Percentiles rank a stretch among this genome's conserved stretches.
phyloP scores from a whole-genome alignment of 1,284 basidiomycete species.

The Sphaerobolus stellatus region DNA sequence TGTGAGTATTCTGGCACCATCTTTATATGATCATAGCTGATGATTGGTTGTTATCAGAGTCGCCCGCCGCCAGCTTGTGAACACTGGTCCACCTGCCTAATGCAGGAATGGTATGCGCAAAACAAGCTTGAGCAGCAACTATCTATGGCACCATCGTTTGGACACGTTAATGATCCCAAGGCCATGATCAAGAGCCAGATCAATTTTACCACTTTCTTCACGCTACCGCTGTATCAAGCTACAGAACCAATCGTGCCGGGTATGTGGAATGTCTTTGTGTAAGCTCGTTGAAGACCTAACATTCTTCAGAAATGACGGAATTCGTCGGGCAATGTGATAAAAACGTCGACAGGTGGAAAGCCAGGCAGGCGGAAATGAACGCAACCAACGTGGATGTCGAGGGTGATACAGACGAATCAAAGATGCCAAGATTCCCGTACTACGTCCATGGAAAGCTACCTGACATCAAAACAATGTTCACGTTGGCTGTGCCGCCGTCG shows the following conservation, averaged over 20 bases:
- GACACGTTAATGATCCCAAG: constrained; percentile 61
- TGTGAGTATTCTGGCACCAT: constrained; percentile 47
- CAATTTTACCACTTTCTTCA: constrained; percentile 85
- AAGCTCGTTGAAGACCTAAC: not conserved
- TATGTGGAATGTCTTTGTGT: constrained; percentile 33
- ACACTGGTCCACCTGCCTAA: constrained; percentile 86
- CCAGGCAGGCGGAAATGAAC: constrained; percentile 45
- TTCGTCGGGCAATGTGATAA: constrained; percentile 63
- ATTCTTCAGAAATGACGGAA: constrained; percentile 53
- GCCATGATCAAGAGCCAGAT: constrained; percentile 83
- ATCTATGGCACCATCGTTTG: constrained; percentile 72
- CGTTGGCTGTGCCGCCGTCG: constrained; percentile 34
- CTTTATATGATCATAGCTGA: not conserved
- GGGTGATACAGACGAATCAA: constrained; percentile 10
- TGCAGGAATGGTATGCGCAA: constrained; percentile 88
- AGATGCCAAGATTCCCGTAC: constrained; percentile 11
- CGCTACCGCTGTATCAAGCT: constrained; percentile 78
- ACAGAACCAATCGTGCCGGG: constrained; percentile 73
- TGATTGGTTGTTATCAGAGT: constrained; percentile 48
- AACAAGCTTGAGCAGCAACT: constrained; percentile 78
- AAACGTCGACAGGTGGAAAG: constrained; percentile 69
- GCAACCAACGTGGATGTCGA: constrained; percentile 12
- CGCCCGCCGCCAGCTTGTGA: constrained; percentile 88
- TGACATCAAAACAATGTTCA: constrained; percentile 38
- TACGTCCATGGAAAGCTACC: constrained; percentile 27